Evolutionary conservation across 148 eudicot genomes (phyloP).

Genomic region (Rhododendron molle): DNA sequence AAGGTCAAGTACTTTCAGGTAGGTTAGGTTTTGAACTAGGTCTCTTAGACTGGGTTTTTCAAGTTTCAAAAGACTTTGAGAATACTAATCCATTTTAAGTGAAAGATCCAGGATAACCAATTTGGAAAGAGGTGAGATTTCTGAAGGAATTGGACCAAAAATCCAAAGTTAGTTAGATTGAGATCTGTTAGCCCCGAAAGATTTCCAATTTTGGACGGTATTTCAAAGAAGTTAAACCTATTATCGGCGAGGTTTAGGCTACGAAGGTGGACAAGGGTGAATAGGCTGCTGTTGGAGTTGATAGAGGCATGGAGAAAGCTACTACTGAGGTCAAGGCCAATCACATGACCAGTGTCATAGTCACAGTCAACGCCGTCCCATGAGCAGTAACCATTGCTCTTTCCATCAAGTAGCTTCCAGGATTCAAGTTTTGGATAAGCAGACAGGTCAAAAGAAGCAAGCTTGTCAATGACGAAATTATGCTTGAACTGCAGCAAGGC

Average conservation of each 20-base stretch:
- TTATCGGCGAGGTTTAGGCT: slow-evolving; percentile 27
- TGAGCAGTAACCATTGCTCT: not conserved
- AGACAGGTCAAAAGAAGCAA: not conserved
- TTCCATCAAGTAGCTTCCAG: not conserved
- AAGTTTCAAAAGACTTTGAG: no score
- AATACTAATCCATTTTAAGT: no score
- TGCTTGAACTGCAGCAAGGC: not conserved
- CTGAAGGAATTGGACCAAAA: no score
- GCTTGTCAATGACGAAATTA: not conserved
- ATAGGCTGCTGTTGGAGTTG: not conserved
- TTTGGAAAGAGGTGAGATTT: no score
- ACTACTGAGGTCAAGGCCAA: not conserved
- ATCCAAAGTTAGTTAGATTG: no score
- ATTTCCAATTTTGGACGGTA: slow-evolving; percentile 20
- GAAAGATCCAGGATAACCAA: no score
- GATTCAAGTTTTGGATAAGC: not conserved
- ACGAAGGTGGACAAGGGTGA: slow-evolving; percentile 15
- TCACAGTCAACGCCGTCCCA: not conserved
- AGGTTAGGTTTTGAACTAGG: no score
- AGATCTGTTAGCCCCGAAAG: slow-evolving; percentile 8
- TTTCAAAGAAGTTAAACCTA: slow-evolving; percentile 20
- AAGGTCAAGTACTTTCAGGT: no score
- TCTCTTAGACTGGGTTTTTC: no score
- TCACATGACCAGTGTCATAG: not conserved
- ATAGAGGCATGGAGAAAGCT: not conserved